These are phyloP conservation scores for Xylariaceae sp. DNA, from an alignment of 2,329 filamentous ascomycete genomes.

Conservation along the genomic window DNA sequence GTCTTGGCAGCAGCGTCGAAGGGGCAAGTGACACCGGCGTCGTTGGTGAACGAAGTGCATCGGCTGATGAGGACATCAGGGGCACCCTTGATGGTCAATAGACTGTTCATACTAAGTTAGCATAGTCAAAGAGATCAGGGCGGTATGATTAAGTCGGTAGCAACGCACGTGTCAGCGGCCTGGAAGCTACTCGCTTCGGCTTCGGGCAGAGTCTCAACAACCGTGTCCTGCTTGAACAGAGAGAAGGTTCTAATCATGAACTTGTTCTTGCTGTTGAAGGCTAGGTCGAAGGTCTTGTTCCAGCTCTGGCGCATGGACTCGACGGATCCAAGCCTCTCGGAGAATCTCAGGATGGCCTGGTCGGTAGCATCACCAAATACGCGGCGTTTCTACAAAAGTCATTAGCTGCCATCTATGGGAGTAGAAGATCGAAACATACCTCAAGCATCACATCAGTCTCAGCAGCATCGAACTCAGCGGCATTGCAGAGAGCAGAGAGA, in stretches of 20 bases:
- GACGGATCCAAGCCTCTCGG: conserved; percentile 58
- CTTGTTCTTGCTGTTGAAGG: conserved; percentile 81
- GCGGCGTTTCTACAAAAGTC: conserved; percentile 40
- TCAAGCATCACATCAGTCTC: conserved; percentile 53
- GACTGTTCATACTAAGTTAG: conserved; percentile 39
- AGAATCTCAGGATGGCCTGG: conserved; percentile 66
- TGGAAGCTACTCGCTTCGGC: conserved; percentile 34
- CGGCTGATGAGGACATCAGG: conserved; percentile 66
- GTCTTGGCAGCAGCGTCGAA: conserved; percentile 43
- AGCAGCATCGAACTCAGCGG: conserved; percentile 65
- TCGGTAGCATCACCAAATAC: conserved; percentile 74
- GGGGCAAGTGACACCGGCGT: conserved; percentile 47
- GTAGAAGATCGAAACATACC: conserved; percentile 14
- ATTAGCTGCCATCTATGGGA: neutral
- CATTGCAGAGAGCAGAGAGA: conserved; percentile 64
- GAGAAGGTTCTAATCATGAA: conserved; percentile 65
- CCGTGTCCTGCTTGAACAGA: conserved; percentile 35
- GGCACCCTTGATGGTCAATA: conserved; percentile 73
- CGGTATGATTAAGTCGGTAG: neutral
- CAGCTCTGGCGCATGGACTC: conserved; percentile 55
- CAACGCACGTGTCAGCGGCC: conserved; percentile 34
- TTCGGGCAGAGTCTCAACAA: conserved; percentile 35
- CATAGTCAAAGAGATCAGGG: neutral
- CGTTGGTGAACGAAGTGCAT: conserved; percentile 52
- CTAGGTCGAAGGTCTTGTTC: conserved; percentile 61